Conservation (phyloP, 208 protist species). For the Trypanosoma cruzi region DNA sequence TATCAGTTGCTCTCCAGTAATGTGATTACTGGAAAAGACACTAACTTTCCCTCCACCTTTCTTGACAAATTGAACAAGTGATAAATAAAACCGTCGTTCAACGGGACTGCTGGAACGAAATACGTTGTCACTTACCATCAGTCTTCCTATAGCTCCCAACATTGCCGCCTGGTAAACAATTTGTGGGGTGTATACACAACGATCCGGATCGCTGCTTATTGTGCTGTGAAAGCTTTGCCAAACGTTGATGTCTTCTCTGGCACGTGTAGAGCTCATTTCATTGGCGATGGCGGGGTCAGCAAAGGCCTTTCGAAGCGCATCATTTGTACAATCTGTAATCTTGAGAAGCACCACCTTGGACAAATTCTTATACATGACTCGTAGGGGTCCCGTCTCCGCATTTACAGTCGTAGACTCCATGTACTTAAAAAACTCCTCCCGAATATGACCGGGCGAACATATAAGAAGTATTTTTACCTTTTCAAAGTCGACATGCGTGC, state of each 20-base stretch:
- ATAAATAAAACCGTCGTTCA: conserved; percentile 91
- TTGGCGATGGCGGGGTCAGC: conserved; percentile 72
- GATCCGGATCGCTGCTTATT: conserved; percentile 85
- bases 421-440: conserved; percentile 85
- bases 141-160: conserved; percentile 67
- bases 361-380: conserved; percentile 79
- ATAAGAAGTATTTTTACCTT: conserved; percentile 95
- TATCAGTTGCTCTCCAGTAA: conserved; percentile 94
- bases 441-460: conserved; percentile 94
- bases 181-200: conserved; percentile 93
- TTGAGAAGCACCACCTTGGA: conserved; percentile 93
- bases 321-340: conserved; percentile 84
- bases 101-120: conserved; percentile 89
- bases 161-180: conserved; percentile 87
- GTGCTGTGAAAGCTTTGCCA: conserved; percentile 95
- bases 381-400: conserved; percentile 57
- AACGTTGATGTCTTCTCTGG: conserved; percentile 88
- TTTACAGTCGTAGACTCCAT: conserved; percentile 43
- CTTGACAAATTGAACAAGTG: conserved; percentile 89
- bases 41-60: conserved; percentile 78
- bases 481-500: conserved; percentile 92
- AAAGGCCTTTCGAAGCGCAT: conserved; percentile 89
- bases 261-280: conserved; percentile 90
- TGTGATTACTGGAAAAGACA: conserved; percentile 95
- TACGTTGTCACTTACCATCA: conserved; percentile 94